Conservation (phyloP, 2,329 filamentous ascomycete genomes). For the Dactylonectria estremocensis region DNA sequence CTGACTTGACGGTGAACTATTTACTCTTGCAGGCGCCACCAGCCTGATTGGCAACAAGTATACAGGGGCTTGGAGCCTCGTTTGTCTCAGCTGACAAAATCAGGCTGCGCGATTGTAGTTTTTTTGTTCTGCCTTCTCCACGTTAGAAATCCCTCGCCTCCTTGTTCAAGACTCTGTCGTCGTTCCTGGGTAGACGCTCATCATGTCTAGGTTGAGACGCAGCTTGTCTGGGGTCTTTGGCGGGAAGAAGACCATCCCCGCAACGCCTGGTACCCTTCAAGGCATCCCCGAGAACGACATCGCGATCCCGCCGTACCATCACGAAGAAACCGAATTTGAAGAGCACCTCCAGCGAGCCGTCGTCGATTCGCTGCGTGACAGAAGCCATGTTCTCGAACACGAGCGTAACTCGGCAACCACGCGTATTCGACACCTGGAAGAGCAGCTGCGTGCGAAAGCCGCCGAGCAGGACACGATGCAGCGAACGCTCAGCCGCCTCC, state of each 20-base stretch:
- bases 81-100: not conserved
- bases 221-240: constrained; percentile 19
- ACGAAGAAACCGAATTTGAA: constrained; percentile 1
- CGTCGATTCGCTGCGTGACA: constrained; percentile 7
- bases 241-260: not conserved
- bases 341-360: constrained; percentile 6
- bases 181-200: not conserved
- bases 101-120: not conserved
- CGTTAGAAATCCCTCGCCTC: not conserved
- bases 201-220: constrained; percentile 18
- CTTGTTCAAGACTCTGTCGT: not conserved
- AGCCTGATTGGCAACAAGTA: not conserved
- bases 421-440: not conserved
- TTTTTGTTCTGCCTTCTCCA: not conserved
- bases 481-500: not conserved
- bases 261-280: not conserved
- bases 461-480: not conserved
- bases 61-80: not conserved
- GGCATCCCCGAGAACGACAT: not conserved
- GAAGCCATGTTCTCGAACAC: constrained; percentile 11
- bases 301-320: not conserved
- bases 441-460: not conserved
- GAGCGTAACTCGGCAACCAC: not conserved
- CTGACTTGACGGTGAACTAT: not conserved
- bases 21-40: not conserved